A percentile compares a stretch with the other conserved stretches of the same genome.
Conservation (phyloP, 169 alveolate species). For the Cyclospora cayetanensis region DNA sequence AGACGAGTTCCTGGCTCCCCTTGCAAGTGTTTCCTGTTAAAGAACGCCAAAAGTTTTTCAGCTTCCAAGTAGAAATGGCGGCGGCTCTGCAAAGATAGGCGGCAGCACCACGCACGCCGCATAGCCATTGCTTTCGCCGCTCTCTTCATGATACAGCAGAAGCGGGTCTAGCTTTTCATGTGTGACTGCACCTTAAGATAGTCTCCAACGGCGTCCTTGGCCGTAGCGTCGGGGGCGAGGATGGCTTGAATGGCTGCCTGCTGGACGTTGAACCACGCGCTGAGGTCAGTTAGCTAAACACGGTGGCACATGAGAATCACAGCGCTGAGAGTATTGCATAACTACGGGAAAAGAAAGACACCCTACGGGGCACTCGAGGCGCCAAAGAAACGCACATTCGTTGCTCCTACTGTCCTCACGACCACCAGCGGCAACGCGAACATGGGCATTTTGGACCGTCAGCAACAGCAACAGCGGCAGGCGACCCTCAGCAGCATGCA, state of each 20-base stretch:
- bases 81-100: conserved; percentile 33
- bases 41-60: conserved; percentile 30
- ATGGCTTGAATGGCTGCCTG: conserved; percentile 45
- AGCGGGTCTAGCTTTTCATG: neutral
- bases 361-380: neutral
- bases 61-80: conserved; percentile 55
- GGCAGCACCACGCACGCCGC: neutral
- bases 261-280: conserved; percentile 39
- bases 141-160: neutral
- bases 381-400: neutral
- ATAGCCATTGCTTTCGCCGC: neutral
- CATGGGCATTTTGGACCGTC: neutral
- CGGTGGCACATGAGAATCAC: neutral
- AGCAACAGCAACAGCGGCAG: neutral
- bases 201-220: conserved; percentile 47
- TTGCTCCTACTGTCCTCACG: neutral
- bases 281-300: conserved; percentile 38
- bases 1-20: neutral
- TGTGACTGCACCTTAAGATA: conserved; percentile 24
- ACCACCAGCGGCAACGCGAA: neutral
- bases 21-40: conserved; percentile 1
- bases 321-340: no score
- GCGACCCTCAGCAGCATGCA: no score
- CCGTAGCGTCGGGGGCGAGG: conserved; percentile 45
- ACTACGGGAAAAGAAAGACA: neutral